Evolutionary conservation across 768 basidiomycete species (phyloP).

Genomic region (Trametes coccinea): DNA sequence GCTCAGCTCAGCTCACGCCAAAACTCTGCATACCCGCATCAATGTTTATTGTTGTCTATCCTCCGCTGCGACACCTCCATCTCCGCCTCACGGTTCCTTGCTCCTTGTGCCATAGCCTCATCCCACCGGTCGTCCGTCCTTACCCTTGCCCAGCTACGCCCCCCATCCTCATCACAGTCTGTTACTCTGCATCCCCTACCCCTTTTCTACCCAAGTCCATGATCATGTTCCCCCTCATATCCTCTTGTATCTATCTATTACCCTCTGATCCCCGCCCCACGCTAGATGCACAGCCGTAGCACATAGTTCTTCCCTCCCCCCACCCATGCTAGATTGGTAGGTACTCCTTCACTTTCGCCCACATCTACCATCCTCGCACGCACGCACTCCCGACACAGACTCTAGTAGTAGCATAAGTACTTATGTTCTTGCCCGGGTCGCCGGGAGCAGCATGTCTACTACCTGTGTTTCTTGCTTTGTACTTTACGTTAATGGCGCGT

Average conservation of each 20-base stretch:
- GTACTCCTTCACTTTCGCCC: neutral
- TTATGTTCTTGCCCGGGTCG: conserved; percentile 7
- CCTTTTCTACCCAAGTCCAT: neutral
- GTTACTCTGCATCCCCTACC: neutral
- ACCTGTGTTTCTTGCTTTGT: conserved; percentile 25
- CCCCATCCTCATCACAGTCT: conserved; percentile 1
- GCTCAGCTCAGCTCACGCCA: conserved; percentile 12
- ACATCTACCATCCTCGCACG: conserved; percentile 4
- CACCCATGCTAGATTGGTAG: conserved; percentile 1
- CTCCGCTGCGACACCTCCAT: conserved; percentile 10
- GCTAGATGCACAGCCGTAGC: conserved; percentile 20
- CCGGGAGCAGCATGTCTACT: conserved; percentile 20
- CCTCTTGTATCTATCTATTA: conserved; percentile 18
- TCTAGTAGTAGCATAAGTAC: neutral
- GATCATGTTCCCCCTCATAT: neutral
- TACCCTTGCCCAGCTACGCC: neutral
- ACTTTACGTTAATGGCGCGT: conserved; percentile 16
- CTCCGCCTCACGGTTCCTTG: neutral
- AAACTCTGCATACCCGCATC: conserved; percentile 25
- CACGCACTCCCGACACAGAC: conserved; percentile 1
- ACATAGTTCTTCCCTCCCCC: neutral
- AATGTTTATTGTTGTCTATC: conserved; percentile 27
- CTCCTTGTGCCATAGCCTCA: conserved; percentile 7
- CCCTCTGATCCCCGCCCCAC: neutral
- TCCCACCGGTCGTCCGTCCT: neutral